Evolutionary conservation across 495 filamentous ascomycete genomes (phyloP).

Genomic region (Penicillium alfredii): DNA sequence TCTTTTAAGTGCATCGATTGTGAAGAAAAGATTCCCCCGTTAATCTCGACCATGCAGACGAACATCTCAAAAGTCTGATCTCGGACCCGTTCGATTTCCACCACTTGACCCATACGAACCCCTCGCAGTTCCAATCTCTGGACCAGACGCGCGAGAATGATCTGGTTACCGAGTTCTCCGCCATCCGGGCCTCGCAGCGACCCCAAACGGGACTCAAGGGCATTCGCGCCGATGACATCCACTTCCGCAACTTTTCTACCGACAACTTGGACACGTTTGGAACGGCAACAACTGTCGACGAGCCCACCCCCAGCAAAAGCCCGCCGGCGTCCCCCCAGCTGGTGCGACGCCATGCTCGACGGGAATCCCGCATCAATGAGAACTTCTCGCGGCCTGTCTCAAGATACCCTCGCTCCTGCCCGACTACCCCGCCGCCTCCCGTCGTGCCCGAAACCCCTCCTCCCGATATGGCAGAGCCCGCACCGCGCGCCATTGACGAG

Average conservation of each 20-base stretch:
- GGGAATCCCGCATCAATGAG: constrained; percentile 37
- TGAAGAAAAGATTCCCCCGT: too few species aligned
- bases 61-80: constrained; percentile 50
- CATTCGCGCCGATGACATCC: constrained; percentile 58
- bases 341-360: constrained; percentile 13
- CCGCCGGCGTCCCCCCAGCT: constrained; percentile 24
- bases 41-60: constrained; percentile 17
- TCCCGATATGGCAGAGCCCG: constrained; percentile 32
- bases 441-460: constrained; percentile 28
- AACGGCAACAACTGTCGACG: constrained; percentile 22
- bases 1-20: too few species aligned
- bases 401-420: constrained; percentile 26
- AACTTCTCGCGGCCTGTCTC: constrained; percentile 48
- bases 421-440: constrained; percentile 27
- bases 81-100: constrained; percentile 86
- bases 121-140: constrained; percentile 54
- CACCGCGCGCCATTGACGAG: constrained; percentile 40
- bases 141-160: constrained; percentile 53
- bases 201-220: constrained; percentile 55
- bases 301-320: constrained; percentile 12
- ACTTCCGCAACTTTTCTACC: constrained; percentile 56
- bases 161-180: constrained; percentile 60
- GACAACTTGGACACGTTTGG: constrained; percentile 35
- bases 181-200: constrained; percentile 60
- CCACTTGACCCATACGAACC: constrained; percentile 73